phyloP scores from a whole-genome alignment of 306 rosid species.

The Lablab purpureus region DNA sequence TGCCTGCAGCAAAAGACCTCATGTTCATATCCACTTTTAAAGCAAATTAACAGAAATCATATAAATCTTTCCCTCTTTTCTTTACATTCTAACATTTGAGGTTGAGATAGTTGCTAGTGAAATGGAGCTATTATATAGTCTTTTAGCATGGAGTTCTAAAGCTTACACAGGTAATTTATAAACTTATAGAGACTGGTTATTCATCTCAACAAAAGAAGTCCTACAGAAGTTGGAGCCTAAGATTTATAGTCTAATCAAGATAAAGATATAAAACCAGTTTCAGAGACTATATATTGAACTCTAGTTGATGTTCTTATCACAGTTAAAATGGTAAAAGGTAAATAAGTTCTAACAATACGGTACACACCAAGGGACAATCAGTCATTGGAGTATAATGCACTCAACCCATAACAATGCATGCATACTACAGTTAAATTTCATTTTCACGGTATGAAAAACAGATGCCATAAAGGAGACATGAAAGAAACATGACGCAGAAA shows the following conservation, averaged over 20 bases:
- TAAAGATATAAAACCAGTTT: slow-evolving; percentile 9
- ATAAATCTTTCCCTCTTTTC: background rate
- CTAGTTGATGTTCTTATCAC: background rate
- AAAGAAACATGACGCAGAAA: slow-evolving; percentile 12
- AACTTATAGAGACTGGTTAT: background rate
- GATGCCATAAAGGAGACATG: slow-evolving; percentile 10
- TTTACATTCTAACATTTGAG: background rate
- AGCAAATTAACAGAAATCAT: slow-evolving; percentile 4
- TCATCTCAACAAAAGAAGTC: slow-evolving; percentile 37
- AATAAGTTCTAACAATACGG: background rate
- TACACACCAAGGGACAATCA: slow-evolving; percentile 8
- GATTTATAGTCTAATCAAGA: slow-evolving; percentile 32
- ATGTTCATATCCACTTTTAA: background rate
- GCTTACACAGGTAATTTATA: background rate
- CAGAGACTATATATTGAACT: background rate
- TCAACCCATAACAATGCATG: slow-evolving; percentile 17
- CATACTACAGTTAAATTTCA: background rate
- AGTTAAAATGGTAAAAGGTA: background rate
- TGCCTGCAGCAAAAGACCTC: slow-evolving; percentile 65
- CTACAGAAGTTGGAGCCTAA: slow-evolving; percentile 13
- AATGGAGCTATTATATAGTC: background rate
- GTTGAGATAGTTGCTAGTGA: slow-evolving; percentile 6
- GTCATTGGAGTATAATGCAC: background rate
- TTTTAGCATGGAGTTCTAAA: slow-evolving; percentile 12
- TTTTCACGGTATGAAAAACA: slow-evolving; percentile 10